phyloP scores from a whole-genome alignment of 148 eudicot genomes.

The Talinum fruticosum region DNA sequence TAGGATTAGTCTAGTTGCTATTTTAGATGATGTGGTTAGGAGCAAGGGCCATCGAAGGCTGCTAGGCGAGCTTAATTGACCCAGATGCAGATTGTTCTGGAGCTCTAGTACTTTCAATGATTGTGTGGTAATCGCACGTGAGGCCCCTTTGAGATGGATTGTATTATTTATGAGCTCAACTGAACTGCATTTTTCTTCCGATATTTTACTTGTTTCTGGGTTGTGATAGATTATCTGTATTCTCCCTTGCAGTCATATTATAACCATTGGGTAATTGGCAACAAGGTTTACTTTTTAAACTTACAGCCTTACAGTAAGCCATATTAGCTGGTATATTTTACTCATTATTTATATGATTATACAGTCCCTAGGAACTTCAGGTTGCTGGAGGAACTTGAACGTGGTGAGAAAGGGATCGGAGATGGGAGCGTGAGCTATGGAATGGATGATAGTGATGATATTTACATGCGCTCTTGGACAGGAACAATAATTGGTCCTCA shows the following conservation, averaged over 20 bases:
- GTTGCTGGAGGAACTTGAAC: slow-evolving; percentile 57
- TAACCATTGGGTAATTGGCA: background rate
- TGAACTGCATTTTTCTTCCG: background rate
- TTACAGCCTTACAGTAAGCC: no score
- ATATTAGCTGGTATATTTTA: background rate
- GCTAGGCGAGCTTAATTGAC: background rate
- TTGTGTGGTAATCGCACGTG: background rate
- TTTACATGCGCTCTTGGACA: slow-evolving; percentile 65
- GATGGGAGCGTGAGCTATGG: slow-evolving; percentile 67
- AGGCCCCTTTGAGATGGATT: background rate
- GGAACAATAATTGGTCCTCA: slow-evolving; percentile 62
- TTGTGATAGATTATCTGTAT: background rate
- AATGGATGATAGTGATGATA: slow-evolving; percentile 61
- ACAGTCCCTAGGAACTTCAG: slow-evolving; percentile 56
- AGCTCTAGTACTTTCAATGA: background rate
- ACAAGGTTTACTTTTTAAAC: background rate
- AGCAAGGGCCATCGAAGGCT: no score
- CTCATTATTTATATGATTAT: slow-evolving; percentile 6
- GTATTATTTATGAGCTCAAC: background rate
- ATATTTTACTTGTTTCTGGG: background rate
- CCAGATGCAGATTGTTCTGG: background rate
- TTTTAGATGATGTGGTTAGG: no score
- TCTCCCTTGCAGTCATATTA: background rate
- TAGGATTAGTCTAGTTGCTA: background rate
- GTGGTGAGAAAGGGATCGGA: slow-evolving; percentile 63